Base-by-base conservation (phyloP, 108 stramenopile species). In the Fistulifera pelliculosa region DNA sequence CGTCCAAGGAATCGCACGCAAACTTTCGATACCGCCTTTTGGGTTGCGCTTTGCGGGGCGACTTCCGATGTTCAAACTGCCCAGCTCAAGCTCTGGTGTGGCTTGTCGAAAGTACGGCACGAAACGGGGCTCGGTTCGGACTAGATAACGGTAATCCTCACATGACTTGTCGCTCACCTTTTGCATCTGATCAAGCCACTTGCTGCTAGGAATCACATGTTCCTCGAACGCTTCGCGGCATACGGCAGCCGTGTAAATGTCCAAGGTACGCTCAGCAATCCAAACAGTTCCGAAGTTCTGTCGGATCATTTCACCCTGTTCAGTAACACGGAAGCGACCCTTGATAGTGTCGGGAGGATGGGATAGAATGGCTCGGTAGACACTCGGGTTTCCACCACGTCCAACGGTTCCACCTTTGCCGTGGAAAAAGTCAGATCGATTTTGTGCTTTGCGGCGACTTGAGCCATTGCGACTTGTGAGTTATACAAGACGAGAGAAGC, bases 231-330 rank as follows among this genome's bases (percentile, higher is more conserved):
- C 62, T 58, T 98, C 95, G 45, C 90, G 65, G 39, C 96, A 58
- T 1, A 98, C 82, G 1, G 91, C 97, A 12, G 97, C 83, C 4
- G 95, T 96, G 81, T 95, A 96, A 38, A 94, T 81, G 64, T 98
- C 97, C 53, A 96, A 74, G 8, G 90, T 95, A 35, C 92, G 73
- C 51, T 94, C 88, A 5, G 97, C 95, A 41, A 91, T 67, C 60
- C 80, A 76, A 13, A 59, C 54, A 50, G 92, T 69, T 5, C 97
- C 97, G 60, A 98, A 98, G 74, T 96, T 98, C 62, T 95, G 94
- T 27, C 85, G 85, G 62, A 98, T 96, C 97, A 98, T 98, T 64
- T 98, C 97, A 23, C 95, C 97, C 57, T 98, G 97, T 73, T 98
- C 97, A 1, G 97, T 98, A n/a, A 98, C 94, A 18, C 97, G 87